phyloP scores from a whole-genome alignment of 2,329 filamentous ascomycete genomes.

The Rhytidhysteron rufulum region DNA sequence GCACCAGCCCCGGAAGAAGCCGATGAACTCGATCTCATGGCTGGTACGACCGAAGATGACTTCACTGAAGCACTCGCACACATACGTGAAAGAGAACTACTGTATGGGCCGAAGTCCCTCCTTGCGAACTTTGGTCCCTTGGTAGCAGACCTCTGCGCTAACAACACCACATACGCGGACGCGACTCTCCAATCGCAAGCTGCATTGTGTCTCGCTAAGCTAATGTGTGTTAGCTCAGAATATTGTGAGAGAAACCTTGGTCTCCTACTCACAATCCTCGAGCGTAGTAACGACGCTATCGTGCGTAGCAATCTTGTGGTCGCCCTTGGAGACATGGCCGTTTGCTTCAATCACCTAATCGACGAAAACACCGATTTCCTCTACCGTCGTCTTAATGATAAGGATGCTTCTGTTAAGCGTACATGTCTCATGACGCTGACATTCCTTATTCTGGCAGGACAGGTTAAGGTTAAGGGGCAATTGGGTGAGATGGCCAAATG shows the following conservation, averaged over 20 bases:
- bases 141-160: conserved; percentile 89
- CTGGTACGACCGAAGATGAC: conserved; percentile 91
- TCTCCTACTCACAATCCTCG: conserved; percentile 95
- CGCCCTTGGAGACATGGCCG: conserved; percentile 96
- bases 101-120: conserved; percentile 78
- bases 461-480: conserved; percentile 99
- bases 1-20: conserved; percentile 58
- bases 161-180: conserved; percentile 89
- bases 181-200: conserved; percentile 88
- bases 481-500: conserved; percentile 99
- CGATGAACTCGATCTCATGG: conserved; percentile 93
- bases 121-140: conserved; percentile 88
- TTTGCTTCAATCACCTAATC: conserved; percentile 98
- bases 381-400: conserved; percentile 87
- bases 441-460: conserved; percentile 92
- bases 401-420: conserved; percentile 85
- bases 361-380: conserved; percentile 99
- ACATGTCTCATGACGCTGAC: conserved; percentile 98
- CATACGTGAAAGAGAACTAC: conserved; percentile 77
- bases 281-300: conserved; percentile 86
- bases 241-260: conserved; percentile 93
- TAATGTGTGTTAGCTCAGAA: conserved; percentile 97
- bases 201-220: conserved; percentile 89
- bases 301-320: conserved; percentile 96
- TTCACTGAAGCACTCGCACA: conserved; percentile 84